These are phyloP conservation scores for Eucalyptus sp. DNA, from an alignment of 345 rosid genomes.

Conservation along the genomic window DNA sequence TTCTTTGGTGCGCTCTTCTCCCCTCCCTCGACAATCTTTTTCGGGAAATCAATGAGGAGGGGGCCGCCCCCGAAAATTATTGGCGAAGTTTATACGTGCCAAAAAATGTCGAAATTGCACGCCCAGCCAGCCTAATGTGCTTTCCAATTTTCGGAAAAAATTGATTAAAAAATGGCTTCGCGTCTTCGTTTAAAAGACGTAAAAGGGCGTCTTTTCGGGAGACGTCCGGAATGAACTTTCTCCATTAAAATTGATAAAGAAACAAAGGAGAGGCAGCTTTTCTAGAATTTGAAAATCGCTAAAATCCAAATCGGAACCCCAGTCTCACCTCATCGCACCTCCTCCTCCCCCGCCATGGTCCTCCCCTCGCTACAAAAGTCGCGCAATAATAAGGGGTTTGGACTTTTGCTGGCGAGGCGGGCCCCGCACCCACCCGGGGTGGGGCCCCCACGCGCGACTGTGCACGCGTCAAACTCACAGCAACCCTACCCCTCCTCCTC, in stretches of 20 bases:
- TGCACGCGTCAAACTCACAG: conserved; percentile 7
- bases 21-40: background rate
- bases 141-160: background rate
- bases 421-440: background rate
- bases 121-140: background rate
- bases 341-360: background rate
- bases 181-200: background rate
- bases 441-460: background rate
- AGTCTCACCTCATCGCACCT: background rate
- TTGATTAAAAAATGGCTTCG: background rate
- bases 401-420: background rate
- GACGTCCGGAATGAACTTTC: background rate
- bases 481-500: background rate
- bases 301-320: background rate
- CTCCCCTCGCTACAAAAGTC: background rate
- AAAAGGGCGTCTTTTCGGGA: background rate
- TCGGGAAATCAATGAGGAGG: background rate
- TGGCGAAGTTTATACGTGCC: background rate
- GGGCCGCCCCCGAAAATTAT: background rate
- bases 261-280: background rate
- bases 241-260: background rate
- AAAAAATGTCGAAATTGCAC: background rate
- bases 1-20: background rate
- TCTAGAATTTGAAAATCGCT: too few species aligned
- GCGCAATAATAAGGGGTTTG: background rate